Conservation (phyloP, 1,284 basidiomycete genomes). For the Microbotryum intermedium region DNA sequence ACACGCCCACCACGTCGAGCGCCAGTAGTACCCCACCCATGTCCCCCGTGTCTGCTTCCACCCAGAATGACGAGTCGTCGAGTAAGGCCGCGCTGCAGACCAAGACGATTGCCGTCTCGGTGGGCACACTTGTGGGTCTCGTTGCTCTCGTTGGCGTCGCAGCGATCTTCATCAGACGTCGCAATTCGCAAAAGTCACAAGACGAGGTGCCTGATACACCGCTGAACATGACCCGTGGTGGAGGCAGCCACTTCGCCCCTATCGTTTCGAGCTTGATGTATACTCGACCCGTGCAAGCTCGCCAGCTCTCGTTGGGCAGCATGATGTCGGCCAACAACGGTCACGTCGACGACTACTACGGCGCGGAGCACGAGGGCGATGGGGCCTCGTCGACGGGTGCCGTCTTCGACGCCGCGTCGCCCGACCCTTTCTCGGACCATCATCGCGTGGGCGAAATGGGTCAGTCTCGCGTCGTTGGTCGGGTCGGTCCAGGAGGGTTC, state of each 20-base stretch:
- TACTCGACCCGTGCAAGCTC: constrained; percentile 22
- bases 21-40: too few relatives aligned
- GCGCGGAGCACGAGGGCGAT: background rate
- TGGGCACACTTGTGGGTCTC: constrained; percentile 32
- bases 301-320: constrained; percentile 28
- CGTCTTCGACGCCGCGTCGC: too few relatives aligned
- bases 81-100: constrained; percentile 17
- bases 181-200: background rate
- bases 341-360: background rate
- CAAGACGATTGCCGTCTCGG: constrained; percentile 30
- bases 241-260: background rate
- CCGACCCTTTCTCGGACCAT: constrained; percentile 14
- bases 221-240: background rate
- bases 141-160: constrained; percentile 24
- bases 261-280: constrained; percentile 27
- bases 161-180: constrained; percentile 21
- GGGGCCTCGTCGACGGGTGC: too few relatives aligned
- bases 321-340: constrained; percentile 1
- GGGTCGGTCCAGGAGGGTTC: background rate
- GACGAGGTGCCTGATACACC: background rate
- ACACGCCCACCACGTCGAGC: too few relatives aligned
- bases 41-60: background rate
- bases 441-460: constrained; percentile 19
- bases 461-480: background rate
- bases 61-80: constrained; percentile 5